phyloP scores from a whole-genome alignment of 768 basidiomycete species.

The Lactifluus hygrophoroides region DNA sequence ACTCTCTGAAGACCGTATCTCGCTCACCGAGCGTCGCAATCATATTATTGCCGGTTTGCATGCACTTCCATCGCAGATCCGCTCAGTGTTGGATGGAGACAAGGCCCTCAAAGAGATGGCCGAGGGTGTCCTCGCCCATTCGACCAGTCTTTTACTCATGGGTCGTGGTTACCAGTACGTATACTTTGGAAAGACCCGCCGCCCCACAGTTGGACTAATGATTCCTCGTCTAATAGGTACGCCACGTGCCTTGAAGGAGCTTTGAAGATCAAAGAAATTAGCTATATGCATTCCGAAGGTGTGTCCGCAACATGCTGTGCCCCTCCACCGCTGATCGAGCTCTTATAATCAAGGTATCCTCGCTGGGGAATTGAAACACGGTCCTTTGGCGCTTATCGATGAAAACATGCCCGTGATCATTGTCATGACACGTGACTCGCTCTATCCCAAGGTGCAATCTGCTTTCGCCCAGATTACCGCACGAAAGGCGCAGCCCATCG shows the following conservation, averaged over 20 bases:
- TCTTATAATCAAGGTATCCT: conserved; percentile 59
- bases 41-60: conserved; percentile 92
- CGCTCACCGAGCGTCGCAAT: conserved; percentile 80
- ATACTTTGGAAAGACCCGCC: background rate
- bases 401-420: conserved; percentile 99
- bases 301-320: conserved; percentile 17
- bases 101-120: conserved; percentile 72
- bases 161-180: conserved; percentile 93
- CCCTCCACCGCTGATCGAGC: background rate
- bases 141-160: conserved; percentile 91
- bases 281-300: conserved; percentile 83
- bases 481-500: conserved; percentile 90
- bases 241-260: conserved; percentile 98
- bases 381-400: conserved; percentile 94
- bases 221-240: conserved; percentile 47
- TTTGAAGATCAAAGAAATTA: conserved; percentile 99
- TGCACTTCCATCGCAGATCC: conserved; percentile 83
- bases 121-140: conserved; percentile 60
- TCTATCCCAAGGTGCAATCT: conserved; percentile 96
- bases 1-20: conserved; percentile 94
- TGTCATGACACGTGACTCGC: conserved; percentile 97
- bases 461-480: conserved; percentile 97
- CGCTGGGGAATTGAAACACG: conserved; percentile 98
- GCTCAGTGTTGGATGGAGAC: conserved; percentile 77
- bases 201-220: background rate